Conservation (phyloP, 768 basidiomycete genomes). For the Hysterangium stoloniferum region DNA sequence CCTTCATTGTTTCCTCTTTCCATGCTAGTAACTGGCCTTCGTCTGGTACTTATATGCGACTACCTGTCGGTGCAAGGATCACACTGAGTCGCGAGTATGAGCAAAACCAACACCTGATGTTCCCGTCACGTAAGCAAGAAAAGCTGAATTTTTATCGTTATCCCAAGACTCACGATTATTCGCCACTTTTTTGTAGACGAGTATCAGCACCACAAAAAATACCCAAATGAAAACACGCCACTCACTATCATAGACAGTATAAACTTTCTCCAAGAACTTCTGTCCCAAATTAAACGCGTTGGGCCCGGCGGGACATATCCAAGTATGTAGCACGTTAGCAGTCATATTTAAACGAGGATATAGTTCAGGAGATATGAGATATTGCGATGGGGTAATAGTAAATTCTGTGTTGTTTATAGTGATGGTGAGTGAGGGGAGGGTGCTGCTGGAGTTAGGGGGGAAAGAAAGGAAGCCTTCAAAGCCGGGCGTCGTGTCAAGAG, state of each 20-base stretch:
- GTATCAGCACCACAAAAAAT: neutral
- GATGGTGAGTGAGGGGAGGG: neutral
- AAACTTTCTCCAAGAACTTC: neutral
- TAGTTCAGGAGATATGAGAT: neutral
- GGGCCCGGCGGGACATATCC: neutral
- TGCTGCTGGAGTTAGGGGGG: neutral
- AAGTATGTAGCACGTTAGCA: neutral
- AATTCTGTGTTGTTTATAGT: neutral
- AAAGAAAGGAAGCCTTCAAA: neutral
- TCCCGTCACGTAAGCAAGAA: no score
- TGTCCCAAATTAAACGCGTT: neutral
- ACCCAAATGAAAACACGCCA: neutral
- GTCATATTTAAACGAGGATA: constrained; percentile 3
- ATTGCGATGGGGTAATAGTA: neutral
- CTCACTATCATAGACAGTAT: constrained; percentile 3
- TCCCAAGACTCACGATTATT: constrained; percentile 1
- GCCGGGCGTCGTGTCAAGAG: neutral
- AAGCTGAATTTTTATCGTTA: neutral
- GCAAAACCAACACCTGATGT: neutral
- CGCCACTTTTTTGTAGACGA: neutral
- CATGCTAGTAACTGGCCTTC: no score
- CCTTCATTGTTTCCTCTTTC: no score
- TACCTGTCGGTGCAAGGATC: no score
- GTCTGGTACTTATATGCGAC: no score
- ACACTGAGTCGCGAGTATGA: no score